Conservation (phyloP, 352 stramenopile genomes). For the Globisporangium splendens region DNA sequence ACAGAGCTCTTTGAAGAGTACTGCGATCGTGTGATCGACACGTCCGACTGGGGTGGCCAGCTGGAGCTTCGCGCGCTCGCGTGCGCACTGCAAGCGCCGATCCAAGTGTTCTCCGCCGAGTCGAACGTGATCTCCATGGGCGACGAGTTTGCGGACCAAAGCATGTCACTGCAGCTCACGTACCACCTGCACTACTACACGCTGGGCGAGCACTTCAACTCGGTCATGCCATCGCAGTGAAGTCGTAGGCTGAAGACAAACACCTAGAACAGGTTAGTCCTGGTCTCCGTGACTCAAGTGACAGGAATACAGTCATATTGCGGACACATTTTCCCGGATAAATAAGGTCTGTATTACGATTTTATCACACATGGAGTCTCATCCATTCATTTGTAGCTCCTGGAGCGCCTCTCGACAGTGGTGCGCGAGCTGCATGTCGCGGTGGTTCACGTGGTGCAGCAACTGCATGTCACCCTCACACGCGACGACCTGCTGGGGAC, state of each 20-base stretch:
- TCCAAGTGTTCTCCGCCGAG: conserved; percentile 92
- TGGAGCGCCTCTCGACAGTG: conserved; percentile 46
- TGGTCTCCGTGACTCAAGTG: no score
- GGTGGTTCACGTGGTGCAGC: conserved; percentile 50
- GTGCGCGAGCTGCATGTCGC: conserved; percentile 54
- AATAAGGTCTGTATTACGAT: conserved; percentile 20
- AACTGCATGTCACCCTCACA: conserved; percentile 31
- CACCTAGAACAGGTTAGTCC: no score
- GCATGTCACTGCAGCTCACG: conserved; percentile 88
- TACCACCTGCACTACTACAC: conserved; percentile 98
- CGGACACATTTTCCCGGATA: conserved; percentile 8
- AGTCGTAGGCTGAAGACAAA: not conserved
- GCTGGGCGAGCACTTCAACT: conserved; percentile 99
- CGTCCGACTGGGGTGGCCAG: conserved; percentile 96
- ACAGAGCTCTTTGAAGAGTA: conserved; percentile 88
- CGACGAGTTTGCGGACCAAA: conserved; percentile 62
- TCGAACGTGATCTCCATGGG: conserved; percentile 89
- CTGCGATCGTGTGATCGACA: conserved; percentile 87
- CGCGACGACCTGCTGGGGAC: conserved; percentile 24
- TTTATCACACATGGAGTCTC: not conserved
- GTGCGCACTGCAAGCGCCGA: conserved; percentile 80
- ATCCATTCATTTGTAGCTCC: conserved; percentile 27
- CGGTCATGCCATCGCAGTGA: conserved; percentile 45
- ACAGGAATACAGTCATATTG: no score
- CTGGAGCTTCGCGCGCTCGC: conserved; percentile 93